Evolutionary conservation across 2,329 filamentous ascomycete genomes (phyloP), one percentile per base, ranked within the genome.

Genomic region (Aspergillus nomiae): DNA sequence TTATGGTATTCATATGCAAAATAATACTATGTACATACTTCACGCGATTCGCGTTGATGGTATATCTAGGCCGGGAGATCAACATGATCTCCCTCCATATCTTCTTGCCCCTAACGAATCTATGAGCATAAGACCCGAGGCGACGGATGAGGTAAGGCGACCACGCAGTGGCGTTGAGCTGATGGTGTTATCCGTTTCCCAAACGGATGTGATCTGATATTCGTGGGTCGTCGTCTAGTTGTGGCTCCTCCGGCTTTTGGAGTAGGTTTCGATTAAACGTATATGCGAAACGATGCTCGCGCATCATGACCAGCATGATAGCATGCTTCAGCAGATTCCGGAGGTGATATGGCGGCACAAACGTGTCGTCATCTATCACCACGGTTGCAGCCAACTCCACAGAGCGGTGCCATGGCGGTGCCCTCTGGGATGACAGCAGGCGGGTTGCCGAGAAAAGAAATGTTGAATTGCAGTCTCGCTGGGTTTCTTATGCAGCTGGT

Each of bases 401-500:
- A 28, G 12, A 48, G 45, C 45, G 45, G 21, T 8, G 45, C 11
- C 24, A 24, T 26, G 45, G 28, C 24, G 16, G 14, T 28, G 8
- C 45, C 45, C 45, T 28, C 21, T 28, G 21, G 24, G 24, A 24
- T 24, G 24, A 48, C 28, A 26, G 45, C 24, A 48, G 28, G 45
- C 45, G 14, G 45, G 21, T 48, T 48, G 45, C 45, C 12, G 24
- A 48, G 45, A 16, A 26, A 19, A 16, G 24, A 48, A 26, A 28
- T 28, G 21, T 26, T 48, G 46, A 30, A 10, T 11, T 30, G 26
- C 1, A 30, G 26, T 28, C 26, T 50, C 24, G 26, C 14, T 12
- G 5, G 14, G 43, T 46, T 5, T 50, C 26, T 50, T 50, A 50
- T 50, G 26, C 26, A 1, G 28, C 28, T n/a, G 70, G 68, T 58